These are phyloP conservation scores for Macrophomina pseudophaseolina DNA, from an alignment of 2,329 filamentous ascomycete genomes.

Conservation along the genomic window DNA sequence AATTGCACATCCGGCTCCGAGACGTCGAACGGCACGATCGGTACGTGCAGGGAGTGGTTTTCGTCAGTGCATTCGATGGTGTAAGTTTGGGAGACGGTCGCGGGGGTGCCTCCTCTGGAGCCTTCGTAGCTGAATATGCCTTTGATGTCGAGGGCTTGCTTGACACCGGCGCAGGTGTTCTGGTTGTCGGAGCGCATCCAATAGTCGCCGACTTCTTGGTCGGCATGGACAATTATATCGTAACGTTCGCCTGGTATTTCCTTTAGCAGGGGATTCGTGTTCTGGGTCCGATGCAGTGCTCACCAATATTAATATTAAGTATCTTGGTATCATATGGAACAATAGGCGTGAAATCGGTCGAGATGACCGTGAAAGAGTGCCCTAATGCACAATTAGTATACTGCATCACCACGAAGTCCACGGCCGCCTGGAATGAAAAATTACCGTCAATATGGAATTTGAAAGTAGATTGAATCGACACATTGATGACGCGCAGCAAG, in stretches of 20 bases:
- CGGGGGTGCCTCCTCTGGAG: conserved; percentile 36
- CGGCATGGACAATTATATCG: conserved; percentile 46
- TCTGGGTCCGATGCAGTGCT: conserved; percentile 41
- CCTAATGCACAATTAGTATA: conserved; percentile 30
- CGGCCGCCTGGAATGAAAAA: not conserved
- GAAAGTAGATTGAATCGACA: conserved; percentile 47
- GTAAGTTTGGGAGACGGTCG: conserved; percentile 42
- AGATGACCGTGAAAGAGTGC: conserved; percentile 52
- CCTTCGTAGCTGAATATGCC: conserved; percentile 48
- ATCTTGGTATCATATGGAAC: conserved; percentile 46
- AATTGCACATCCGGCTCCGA: conserved; percentile 32
- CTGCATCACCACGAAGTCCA: not conserved
- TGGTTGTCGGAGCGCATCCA: conserved; percentile 48
- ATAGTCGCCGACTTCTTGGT: conserved; percentile 39
- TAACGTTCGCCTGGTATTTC: conserved; percentile 42
- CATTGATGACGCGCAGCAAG: conserved; percentile 64
- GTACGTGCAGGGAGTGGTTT: conserved; percentile 41
- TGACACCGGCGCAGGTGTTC: conserved; percentile 45
- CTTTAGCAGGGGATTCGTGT: conserved; percentile 18
- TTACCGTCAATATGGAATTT: conserved; percentile 50
- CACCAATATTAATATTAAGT: conserved; percentile 40
- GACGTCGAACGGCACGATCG: conserved; percentile 37
- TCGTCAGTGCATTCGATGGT: conserved; percentile 46
- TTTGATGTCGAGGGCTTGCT: conserved; percentile 39
- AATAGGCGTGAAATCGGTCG: conserved; percentile 51